Evolutionary conservation across 495 filamentous ascomycete genomes (phyloP).

Genomic region (Xylaria curta): DNA sequence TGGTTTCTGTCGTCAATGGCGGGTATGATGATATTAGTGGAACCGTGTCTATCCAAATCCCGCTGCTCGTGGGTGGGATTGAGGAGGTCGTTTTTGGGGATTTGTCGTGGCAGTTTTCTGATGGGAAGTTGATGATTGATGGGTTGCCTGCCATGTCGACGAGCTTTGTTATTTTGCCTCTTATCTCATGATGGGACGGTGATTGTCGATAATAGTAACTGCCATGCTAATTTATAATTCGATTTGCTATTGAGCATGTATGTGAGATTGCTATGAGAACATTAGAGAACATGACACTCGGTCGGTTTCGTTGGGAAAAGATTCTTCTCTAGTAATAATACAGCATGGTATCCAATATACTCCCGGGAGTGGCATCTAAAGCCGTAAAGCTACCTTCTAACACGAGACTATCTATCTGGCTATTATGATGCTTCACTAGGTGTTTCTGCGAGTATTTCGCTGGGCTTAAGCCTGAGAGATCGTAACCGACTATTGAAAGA

Average conservation of each 20-base stretch:
- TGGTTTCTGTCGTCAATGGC: constrained; percentile 55
- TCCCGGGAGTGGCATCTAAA: neutral
- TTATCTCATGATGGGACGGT: neutral
- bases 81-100: constrained; percentile 33
- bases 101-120: constrained; percentile 30
- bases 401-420: neutral
- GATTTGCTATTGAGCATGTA: neutral
- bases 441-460: too few relatives aligned
- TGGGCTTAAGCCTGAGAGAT: neutral
- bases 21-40: constrained; percentile 39
- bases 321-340: neutral
- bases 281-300: neutral
- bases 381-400: neutral
- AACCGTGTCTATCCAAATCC: constrained; percentile 36
- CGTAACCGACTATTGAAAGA: constrained; percentile 61
- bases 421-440: neutral
- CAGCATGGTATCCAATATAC: neutral
- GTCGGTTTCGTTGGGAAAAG: neutral
- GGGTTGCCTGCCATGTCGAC: constrained; percentile 35
- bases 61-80: constrained; percentile 21
- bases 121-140: constrained; percentile 24
- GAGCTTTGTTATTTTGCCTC: constrained; percentile 34
- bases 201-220: neutral
- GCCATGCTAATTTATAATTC: neutral
- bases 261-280: neutral